Percentiles rank a stretch among this genome's conserved stretches.
Evolutionary conservation across 2,329 filamentous ascomycete species (phyloP).

Genomic region (Aspergillus eucalypticola): DNA sequence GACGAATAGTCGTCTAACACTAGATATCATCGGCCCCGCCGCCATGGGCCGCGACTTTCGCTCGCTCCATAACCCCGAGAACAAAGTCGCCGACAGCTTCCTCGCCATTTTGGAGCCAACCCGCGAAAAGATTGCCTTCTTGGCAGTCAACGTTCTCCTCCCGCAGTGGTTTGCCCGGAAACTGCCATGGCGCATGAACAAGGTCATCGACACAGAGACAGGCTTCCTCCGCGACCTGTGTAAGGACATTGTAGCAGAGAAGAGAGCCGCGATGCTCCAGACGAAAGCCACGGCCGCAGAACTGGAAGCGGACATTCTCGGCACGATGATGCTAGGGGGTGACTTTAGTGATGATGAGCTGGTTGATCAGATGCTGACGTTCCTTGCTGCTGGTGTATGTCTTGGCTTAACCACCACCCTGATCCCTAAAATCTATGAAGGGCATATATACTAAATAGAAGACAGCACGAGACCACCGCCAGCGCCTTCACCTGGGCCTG

Average conservation of each 20-base stretch:
- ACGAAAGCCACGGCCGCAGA: constrained; percentile 41
- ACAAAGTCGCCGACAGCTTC: constrained; percentile 56
- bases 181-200: constrained; percentile 45
- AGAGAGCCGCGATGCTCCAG: constrained; percentile 27
- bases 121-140: constrained; percentile 45
- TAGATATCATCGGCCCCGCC: constrained; percentile 60
- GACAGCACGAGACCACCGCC: constrained; percentile 57
- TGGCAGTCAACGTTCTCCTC: constrained; percentile 48
- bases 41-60: constrained; percentile 60
- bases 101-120: constrained; percentile 51
- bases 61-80: constrained; percentile 52
- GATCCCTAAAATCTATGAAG: background rate
- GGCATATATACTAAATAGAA: constrained; percentile 12
- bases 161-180: constrained; percentile 53
- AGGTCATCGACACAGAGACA: constrained; percentile 32
- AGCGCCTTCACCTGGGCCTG: constrained; percentile 56
- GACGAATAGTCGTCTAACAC: constrained; percentile 48
- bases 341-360: constrained; percentile 42
- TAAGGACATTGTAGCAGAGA: constrained; percentile 38
- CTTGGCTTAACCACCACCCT: background rate
- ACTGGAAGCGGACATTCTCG: constrained; percentile 41
- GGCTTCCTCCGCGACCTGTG: constrained; percentile 35
- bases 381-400: constrained; percentile 43
- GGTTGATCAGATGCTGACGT: constrained; percentile 47
- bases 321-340: constrained; percentile 40